Evolutionary conservation across 2,329 filamentous ascomycete genomes (phyloP).

Genomic region (Sporothrix sp.): DNA sequence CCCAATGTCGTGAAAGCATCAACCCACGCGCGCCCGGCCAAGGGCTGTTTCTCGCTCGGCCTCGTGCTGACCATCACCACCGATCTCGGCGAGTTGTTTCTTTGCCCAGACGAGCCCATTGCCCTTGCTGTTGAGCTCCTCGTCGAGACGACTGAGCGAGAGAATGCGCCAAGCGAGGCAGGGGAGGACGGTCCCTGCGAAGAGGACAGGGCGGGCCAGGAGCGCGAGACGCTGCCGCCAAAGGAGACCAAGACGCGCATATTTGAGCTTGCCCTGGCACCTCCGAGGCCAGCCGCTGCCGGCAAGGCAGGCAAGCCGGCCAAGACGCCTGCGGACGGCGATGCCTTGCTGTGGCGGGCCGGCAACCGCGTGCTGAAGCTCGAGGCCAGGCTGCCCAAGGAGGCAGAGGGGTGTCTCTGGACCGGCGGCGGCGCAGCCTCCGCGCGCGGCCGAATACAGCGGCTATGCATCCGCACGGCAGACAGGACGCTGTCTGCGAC

Average conservation of each 20-base stretch:
- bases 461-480: conserved; percentile 21
- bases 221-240: neutral
- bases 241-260: neutral
- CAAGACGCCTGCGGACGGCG: neutral
- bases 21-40: neutral
- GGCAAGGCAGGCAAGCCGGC: neutral
- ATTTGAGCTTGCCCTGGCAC: neutral
- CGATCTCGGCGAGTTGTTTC: conserved; percentile 46
- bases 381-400: conserved; percentile 22
- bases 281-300: neutral
- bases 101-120: conserved; percentile 36
- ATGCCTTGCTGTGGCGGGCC: conserved; percentile 21
- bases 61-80: conserved; percentile 47
- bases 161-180: neutral
- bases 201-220: neutral
- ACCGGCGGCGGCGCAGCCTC: too few species aligned
- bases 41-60: conserved; percentile 25
- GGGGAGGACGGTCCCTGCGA: too few species aligned
- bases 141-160: neutral
- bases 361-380: conserved; percentile 30
- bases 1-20: conserved; percentile 27
- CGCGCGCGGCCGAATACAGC: neutral
- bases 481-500: conserved; percentile 17
- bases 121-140: conserved; percentile 28
- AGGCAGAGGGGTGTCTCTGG: neutral